Evolutionary conservation across 192 early-diverging fungal genomes (phyloP), one percentile per base, ranked within the genome.

Genomic region (Umbelopsis isabellina): DNA sequence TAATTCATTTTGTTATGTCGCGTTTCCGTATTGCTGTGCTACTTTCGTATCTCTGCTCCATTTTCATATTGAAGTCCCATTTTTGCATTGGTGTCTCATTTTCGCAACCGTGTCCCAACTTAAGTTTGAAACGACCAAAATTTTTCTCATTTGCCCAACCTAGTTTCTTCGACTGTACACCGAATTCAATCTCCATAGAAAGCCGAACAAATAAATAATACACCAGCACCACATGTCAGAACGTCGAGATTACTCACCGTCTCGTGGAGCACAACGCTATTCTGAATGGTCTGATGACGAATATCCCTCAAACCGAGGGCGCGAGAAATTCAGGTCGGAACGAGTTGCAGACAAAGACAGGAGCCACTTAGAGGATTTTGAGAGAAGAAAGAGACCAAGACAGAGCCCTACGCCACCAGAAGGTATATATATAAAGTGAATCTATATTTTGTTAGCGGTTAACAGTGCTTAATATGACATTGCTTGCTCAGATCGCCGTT

Each of bases 281-380:
- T 58, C 66, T 45, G 70, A 79, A 45, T 68, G 65, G 69, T 79
- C 78, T 49, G 78, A 79, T 75, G 78, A 79, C 18, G 78, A 79
- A 23, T 52, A 45, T 6, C 20, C 71, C n/a, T 49, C 73, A 16
- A 69, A 61, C 18, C 76, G 72, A 21, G 68, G 67, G 16, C 69
- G 78, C 18, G 78, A 79, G 23, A 79, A 79, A 69, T 79, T 79
- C 48, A 66, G 78, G 20, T 70, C 70, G 55, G 78, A 79, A 53
- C 65, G 78, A 9, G 66, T 15, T 13, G 73, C 61, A 44, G 70
- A 72, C 8, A 67, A 72, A 66, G 73, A 70, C 46, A 48, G 74
- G 18, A 61, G 55, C 30, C 33, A 61, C 8, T 18, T 61, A 18
- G 55, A 61, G 33, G 55, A 61, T 61, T 79, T 72, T 45, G 69